Evolutionary conservation across 805 yeast genomes (phyloP).

Genomic region (Isabelozyma pseudorhagii): DNA sequence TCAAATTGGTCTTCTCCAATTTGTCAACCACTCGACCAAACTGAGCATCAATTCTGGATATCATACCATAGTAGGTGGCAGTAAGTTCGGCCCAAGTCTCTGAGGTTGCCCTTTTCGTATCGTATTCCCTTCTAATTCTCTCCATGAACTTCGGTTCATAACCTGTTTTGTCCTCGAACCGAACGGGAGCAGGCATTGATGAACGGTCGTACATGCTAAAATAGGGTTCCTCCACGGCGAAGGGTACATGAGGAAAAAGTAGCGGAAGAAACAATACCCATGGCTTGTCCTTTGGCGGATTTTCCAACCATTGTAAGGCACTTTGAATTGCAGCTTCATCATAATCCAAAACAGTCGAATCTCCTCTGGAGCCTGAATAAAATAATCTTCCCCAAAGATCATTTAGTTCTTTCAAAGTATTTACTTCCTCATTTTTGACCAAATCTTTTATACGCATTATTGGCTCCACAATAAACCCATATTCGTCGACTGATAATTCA

Average conservation of each 20-base stretch:
- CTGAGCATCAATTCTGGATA: conserved; percentile 10
- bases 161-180: conserved; percentile 5
- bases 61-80: conserved; percentile 14
- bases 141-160: conserved; percentile 3
- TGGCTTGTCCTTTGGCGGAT: conserved; percentile 4
- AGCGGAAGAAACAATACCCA: conserved; percentile 12
- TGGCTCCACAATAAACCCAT: conserved; percentile 10
- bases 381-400: conserved; percentile 9
- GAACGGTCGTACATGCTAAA: conserved; percentile 9
- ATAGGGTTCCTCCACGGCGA: conserved; percentile 12
- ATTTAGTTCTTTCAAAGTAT: neutral
- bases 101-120: neutral
- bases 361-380: conserved; percentile 4
- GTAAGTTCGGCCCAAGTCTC: conserved; percentile 9
- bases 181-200: conserved; percentile 6
- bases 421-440: neutral
- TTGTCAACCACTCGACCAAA: conserved; percentile 7
- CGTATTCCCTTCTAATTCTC: neutral
- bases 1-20: neutral
- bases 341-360: conserved; percentile 4
- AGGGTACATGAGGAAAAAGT: conserved; percentile 13
- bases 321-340: conserved; percentile 10
- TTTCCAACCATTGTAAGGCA: conserved; percentile 8
- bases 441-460: neutral
- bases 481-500: conserved; percentile 9